A percentile compares a stretch with the other conserved stretches of the same genome.
These are phyloP conservation scores for Phytopythium vexans DNA, from an alignment of 352 stramenopile species.

Conservation along the genomic window DNA sequence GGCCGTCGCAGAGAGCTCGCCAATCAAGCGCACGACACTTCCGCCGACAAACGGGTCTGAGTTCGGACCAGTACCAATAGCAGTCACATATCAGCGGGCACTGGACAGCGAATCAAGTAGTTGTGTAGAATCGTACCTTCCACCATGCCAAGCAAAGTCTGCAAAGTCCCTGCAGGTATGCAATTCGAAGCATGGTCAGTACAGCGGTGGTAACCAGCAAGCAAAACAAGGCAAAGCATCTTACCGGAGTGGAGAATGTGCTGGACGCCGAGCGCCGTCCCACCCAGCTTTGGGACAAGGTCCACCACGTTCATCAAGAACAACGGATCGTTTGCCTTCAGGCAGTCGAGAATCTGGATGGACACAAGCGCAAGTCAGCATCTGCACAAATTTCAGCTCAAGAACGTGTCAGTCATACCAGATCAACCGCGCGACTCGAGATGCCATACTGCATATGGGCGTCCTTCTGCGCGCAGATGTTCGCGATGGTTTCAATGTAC, in stretches of 20 bases:
- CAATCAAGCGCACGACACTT: constrained; percentile 71
- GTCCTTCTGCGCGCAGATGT: constrained; percentile 53
- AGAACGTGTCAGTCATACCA: constrained; percentile 20
- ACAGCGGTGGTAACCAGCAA: not conserved
- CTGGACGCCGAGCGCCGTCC: constrained; percentile 57
- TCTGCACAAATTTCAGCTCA: constrained; percentile 2
- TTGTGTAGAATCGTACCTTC: constrained; percentile 33
- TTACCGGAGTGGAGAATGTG: constrained; percentile 81
- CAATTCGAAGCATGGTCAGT: constrained; percentile 5
- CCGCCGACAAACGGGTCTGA: constrained; percentile 77
- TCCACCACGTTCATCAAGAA: constrained; percentile 87
- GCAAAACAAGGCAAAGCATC: not conserved
- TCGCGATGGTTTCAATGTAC: constrained; percentile 70
- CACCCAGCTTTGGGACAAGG: constrained; percentile 66
- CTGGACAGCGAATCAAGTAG: not conserved
- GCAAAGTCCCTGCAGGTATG: constrained; percentile 46
- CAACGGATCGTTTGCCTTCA: constrained; percentile 73
- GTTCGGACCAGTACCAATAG: constrained; percentile 5
- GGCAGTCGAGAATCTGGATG: constrained; percentile 58
- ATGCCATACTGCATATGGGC: constrained; percentile 63
- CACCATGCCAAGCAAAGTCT: constrained; percentile 57
- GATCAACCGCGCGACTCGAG: constrained; percentile 29
- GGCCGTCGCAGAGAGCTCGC: constrained; percentile 68
- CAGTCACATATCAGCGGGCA: too few species aligned
- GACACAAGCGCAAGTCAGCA: constrained; percentile 6